Percentiles rank a stretch among this genome's conserved stretches.
These are phyloP conservation scores for Plenodomus tracheiphilus DNA, from an alignment of 2,329 filamentous ascomycete genomes.

Conservation along the genomic window DNA sequence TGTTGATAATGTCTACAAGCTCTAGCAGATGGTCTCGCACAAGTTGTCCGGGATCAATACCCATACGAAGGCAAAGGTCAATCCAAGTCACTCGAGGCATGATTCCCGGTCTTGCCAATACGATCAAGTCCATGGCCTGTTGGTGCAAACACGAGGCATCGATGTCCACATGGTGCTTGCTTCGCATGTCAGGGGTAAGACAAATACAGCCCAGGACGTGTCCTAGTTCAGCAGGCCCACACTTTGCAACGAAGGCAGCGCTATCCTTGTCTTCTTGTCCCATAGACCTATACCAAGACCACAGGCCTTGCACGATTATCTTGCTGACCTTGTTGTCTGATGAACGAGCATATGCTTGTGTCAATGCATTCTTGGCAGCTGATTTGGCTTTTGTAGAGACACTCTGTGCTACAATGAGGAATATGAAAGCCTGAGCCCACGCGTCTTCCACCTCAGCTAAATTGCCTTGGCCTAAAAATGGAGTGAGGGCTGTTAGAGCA, in stretches of 20 bases:
- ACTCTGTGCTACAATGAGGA: slow-evolving; percentile 66
- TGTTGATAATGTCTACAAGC: slow-evolving; percentile 69
- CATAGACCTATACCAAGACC: slow-evolving; percentile 74
- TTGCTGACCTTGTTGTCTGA: slow-evolving; percentile 62
- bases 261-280: slow-evolving; percentile 77
- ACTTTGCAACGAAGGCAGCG: slow-evolving; percentile 67
- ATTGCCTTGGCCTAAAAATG: slow-evolving; percentile 57
- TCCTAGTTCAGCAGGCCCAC: slow-evolving; percentile 66
- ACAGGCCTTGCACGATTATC: slow-evolving; percentile 73
- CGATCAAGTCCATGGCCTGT: slow-evolving; percentile 76
- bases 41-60: slow-evolving; percentile 80
- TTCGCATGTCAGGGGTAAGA: slow-evolving; percentile 56
- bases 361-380: slow-evolving; percentile 64
- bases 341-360: slow-evolving; percentile 62
- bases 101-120: slow-evolving; percentile 77
- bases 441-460: slow-evolving; percentile 58
- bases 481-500: slow-evolving; percentile 66
- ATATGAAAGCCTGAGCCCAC: slow-evolving; percentile 88
- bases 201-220: slow-evolving; percentile 66
- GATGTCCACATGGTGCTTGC: slow-evolving; percentile 49
- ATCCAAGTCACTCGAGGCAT: slow-evolving; percentile 86
- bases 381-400: slow-evolving; percentile 67
- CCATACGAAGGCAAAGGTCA: slow-evolving; percentile 76
- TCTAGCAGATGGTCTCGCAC: slow-evolving; percentile 65
- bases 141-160: slow-evolving; percentile 59